Evolutionary conservation across 305 asterid species (phyloP).

Genomic region (Plantago coronopus): DNA sequence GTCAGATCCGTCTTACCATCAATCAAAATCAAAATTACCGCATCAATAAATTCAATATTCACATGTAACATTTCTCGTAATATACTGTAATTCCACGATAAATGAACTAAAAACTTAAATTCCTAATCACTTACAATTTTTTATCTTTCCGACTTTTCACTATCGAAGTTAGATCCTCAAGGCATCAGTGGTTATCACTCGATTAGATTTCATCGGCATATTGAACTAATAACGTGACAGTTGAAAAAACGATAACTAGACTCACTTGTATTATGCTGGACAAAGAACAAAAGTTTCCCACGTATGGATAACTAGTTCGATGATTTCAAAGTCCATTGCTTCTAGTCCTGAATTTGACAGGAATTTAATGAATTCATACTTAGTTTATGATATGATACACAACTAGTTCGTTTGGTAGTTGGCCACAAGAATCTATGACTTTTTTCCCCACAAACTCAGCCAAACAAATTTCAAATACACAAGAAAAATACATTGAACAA

Average conservation of each 20-base stretch:
- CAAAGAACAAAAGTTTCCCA: no score
- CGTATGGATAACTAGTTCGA: neutral
- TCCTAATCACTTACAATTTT: no score
- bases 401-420: conserved; percentile 6
- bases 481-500: neutral
- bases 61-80: no score
- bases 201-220: neutral
- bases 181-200: no score
- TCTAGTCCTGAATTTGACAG: conserved; percentile 3
- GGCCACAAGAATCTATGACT: conserved; percentile 5
- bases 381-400: neutral
- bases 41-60: no score
- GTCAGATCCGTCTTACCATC: no score
- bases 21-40: no score
- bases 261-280: no score
- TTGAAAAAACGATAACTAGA: neutral
- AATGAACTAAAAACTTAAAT: no score
- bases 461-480: neutral
- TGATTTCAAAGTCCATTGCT: conserved; percentile 3
- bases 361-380: conserved; percentile 2
- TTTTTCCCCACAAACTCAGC: conserved; percentile 1
- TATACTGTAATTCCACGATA: no score
- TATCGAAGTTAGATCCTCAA: no score
- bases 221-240: neutral
- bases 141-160: no score